Percentiles rank a stretch among this genome's conserved stretches.
phyloP scores from a whole-genome alignment of 768 basidiomycete species.

The Trametes punicea region DNA sequence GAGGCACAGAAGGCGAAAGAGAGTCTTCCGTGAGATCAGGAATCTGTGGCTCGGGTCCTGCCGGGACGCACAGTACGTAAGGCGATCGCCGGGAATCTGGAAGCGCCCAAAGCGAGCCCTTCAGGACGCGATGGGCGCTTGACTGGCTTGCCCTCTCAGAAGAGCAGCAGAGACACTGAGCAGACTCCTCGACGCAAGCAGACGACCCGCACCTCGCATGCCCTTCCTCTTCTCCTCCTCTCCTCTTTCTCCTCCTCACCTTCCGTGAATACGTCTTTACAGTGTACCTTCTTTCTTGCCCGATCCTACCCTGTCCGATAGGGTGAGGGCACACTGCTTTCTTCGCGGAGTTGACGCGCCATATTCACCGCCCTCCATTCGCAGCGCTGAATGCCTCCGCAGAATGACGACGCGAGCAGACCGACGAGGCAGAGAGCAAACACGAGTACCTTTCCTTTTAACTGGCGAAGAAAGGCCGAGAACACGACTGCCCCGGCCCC shows the following conservation, averaged over 20 bases:
- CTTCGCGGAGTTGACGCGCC: neutral
- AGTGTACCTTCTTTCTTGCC: no score
- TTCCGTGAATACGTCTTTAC: neutral
- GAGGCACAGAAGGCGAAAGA: neutral
- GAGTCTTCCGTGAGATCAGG: neutral
- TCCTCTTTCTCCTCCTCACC: neutral
- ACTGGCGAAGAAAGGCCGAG: constrained; percentile 20
- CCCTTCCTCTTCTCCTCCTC: neutral
- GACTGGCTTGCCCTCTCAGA: neutral
- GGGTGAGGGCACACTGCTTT: neutral
- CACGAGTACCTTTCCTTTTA: constrained; percentile 21
- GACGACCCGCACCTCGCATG: neutral
- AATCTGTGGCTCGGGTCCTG: neutral
- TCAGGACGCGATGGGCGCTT: neutral
- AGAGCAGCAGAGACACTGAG: neutral
- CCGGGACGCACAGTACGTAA: constrained; percentile 11
- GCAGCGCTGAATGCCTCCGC: constrained; percentile 23
- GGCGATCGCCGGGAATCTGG: neutral
- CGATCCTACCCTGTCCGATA: no score
- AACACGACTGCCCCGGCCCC: constrained; percentile 16
- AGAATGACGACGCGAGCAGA: constrained; percentile 24
- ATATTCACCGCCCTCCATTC: neutral
- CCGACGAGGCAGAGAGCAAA: constrained; percentile 27
- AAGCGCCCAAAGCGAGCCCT: neutral
- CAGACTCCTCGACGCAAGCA: neutral